Conservation (phyloP, 768 basidiomycete species). For the Lactifluus echinatus region DNA sequence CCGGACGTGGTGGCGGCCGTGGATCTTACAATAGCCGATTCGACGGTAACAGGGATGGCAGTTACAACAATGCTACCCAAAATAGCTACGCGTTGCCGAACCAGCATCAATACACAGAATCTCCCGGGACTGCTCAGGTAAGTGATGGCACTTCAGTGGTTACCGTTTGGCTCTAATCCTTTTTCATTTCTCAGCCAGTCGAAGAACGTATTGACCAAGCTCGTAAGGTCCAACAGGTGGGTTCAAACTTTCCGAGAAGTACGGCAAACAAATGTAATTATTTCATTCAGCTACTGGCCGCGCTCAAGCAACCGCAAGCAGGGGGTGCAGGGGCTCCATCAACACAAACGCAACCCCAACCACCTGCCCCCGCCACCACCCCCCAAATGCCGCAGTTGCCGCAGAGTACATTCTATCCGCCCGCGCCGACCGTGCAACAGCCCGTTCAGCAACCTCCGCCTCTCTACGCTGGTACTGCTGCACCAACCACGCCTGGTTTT, state of each 20-base stretch:
- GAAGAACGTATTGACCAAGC: constrained; percentile 88
- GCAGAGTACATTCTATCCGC: constrained; percentile 37
- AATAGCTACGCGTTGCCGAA: constrained; percentile 26
- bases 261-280: neutral
- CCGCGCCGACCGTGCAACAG: constrained; percentile 27
- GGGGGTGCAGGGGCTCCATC: constrained; percentile 32
- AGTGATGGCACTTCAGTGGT: constrained; percentile 7
- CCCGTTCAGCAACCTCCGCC: constrained; percentile 26
- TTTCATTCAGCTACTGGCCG: constrained; percentile 50
- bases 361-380: constrained; percentile 20
- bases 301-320: constrained; percentile 61
- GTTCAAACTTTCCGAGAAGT: neutral
- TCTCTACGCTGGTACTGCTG: constrained; percentile 7
- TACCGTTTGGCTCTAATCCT: neutral
- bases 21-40: constrained; percentile 34
- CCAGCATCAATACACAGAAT: constrained; percentile 26
- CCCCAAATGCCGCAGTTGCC: constrained; percentile 24
- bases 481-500: constrained; percentile 16
- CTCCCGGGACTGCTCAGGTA: constrained; percentile 26
- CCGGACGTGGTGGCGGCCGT: constrained; percentile 26
- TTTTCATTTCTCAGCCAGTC: constrained; percentile 30
- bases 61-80: constrained; percentile 16
- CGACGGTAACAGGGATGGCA: constrained; percentile 21
- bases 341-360: constrained; percentile 25
- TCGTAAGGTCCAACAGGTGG: constrained; percentile 70